These are phyloP conservation scores for Cornus suecica DNA, from an alignment of 148 eudicot genomes.

Conservation along the genomic window DNA sequence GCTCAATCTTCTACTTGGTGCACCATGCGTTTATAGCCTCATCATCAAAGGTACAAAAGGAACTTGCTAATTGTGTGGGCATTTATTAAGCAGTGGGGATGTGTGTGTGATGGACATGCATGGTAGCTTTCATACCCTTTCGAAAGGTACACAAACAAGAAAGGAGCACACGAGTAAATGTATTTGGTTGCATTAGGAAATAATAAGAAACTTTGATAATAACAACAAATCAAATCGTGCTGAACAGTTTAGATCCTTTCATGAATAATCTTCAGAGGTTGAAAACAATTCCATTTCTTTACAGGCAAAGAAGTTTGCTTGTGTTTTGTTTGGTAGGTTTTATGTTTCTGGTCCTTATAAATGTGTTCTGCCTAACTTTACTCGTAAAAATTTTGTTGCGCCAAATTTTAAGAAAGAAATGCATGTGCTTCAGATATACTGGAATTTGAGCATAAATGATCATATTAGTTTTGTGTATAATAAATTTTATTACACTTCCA, in stretches of 20 bases:
- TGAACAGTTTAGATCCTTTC: not conserved
- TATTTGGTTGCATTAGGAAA: not conserved
- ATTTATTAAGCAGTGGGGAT: not conserved
- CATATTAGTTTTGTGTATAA: not conserved
- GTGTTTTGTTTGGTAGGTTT: not conserved
- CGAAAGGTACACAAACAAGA: not conserved
- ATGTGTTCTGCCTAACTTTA: not conserved
- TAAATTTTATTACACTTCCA: not conserved
- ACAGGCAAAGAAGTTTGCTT: not conserved
- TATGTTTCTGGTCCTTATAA: not conserved
- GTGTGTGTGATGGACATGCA: not conserved
- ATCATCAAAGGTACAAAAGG: conserved; percentile 44
- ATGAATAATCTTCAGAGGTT: not conserved
- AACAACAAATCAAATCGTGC: not conserved
- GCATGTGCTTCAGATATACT: not conserved
- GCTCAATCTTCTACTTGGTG: conserved; percentile 74
- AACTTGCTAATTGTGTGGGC: not conserved
- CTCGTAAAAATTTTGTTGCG: not conserved
- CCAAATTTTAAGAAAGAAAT: not conserved
- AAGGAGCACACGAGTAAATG: conserved; percentile 1
- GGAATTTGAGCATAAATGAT: not conserved
- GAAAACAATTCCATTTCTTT: not conserved
- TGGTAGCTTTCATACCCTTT: not conserved
- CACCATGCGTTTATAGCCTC: conserved; percentile 52
- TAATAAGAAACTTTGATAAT: not conserved